These are phyloP conservation scores for Saturnispora ahearnii DNA, from an alignment of 805 yeast genomes.

Conservation along the genomic window DNA sequence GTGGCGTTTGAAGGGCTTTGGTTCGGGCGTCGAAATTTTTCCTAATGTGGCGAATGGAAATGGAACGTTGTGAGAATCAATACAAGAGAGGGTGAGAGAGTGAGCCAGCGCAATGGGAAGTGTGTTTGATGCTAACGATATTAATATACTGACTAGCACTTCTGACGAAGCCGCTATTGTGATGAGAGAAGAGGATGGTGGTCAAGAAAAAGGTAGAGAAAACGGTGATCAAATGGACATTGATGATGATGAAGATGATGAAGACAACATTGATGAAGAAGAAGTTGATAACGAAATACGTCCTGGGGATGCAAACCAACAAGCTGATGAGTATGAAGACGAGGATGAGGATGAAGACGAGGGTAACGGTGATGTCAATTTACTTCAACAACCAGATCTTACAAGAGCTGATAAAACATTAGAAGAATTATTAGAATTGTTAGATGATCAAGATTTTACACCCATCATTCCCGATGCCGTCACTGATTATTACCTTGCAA, in stretches of 20 bases:
- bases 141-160: not conserved
- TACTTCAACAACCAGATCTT: slow-evolving; percentile 44
- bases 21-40: not conserved
- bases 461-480: slow-evolving; percentile 97
- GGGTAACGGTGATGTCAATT: not conserved
- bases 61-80: not conserved
- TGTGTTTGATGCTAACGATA: not conserved
- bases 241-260: slow-evolving; percentile 6
- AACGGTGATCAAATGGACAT: slow-evolving; percentile 3
- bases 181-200: not conserved
- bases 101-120: not conserved
- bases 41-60: not conserved
- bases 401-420: slow-evolving; percentile 74
- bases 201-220: not conserved
- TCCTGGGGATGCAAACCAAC: not conserved
- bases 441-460: slow-evolving; percentile 92
- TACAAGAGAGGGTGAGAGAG: not conserved
- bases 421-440: slow-evolving; percentile 72
- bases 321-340: not conserved
- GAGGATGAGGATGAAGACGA: slow-evolving; percentile 1
- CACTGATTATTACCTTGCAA: slow-evolving; percentile 77
- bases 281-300: slow-evolving; percentile 4
- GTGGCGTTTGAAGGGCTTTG: not conserved
- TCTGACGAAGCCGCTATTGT: not conserved
- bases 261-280: slow-evolving; percentile 1